phyloP scores from a whole-genome alignment of 306 rosid species.

The Trichosanthes cucumerina region DNA sequence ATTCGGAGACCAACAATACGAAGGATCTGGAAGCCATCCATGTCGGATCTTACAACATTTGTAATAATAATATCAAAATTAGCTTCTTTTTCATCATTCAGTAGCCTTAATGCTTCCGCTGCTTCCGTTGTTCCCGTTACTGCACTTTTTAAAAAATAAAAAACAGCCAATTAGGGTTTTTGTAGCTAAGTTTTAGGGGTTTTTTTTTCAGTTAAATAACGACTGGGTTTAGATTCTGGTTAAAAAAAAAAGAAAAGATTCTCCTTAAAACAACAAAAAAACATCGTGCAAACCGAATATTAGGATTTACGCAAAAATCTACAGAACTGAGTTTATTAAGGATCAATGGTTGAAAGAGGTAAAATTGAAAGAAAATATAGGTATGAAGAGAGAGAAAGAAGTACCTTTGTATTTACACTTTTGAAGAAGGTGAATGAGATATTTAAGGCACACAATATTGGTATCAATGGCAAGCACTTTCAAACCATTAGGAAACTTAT shows the following conservation, averaged over 20 bases:
- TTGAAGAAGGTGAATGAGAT: neutral
- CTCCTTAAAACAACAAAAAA: too few relatives aligned
- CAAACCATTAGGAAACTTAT: slow-evolving; percentile 9
- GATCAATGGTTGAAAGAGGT: too few relatives aligned
- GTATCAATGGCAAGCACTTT: slow-evolving; percentile 18
- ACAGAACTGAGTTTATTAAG: neutral
- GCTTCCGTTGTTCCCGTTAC: slow-evolving; percentile 15
- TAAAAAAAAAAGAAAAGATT: too few relatives aligned
- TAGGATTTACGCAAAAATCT: neutral
- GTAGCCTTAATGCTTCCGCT: slow-evolving; percentile 12
- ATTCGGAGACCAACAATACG: slow-evolving; percentile 4
- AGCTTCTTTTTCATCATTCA: neutral
- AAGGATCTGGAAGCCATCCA: slow-evolving; percentile 19
- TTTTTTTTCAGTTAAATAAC: too few relatives aligned
- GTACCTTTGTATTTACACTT: slow-evolving; percentile 16
- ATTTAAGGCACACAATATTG: slow-evolving; percentile 4
- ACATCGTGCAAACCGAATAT: too few relatives aligned
- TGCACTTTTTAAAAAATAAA: neutral
- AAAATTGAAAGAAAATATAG: neutral
- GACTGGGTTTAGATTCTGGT: too few relatives aligned
- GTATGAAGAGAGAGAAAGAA: neutral
- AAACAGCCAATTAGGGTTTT: neutral
- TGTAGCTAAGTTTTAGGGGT: neutral
- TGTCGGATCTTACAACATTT: slow-evolving; percentile 2
- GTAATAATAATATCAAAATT: slow-evolving; percentile 22